Conservation (phyloP, 208 protist genomes). For the Crithidia expoeki region DNA sequence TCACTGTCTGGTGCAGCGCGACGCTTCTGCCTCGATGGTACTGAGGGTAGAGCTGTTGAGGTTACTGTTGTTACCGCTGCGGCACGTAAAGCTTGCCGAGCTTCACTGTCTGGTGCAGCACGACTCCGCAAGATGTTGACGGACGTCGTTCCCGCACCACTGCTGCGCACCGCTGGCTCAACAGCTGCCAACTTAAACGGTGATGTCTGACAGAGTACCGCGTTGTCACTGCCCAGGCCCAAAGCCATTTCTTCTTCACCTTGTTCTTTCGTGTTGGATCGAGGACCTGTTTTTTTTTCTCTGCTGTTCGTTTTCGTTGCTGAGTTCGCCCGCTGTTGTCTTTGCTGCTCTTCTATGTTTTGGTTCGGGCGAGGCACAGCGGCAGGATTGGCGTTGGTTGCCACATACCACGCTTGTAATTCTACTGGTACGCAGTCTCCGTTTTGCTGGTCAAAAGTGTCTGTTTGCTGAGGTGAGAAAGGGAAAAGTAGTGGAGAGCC, state of each 20-base stretch:
- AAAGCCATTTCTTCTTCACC: neutral
- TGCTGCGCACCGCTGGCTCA: constrained; percentile 24
- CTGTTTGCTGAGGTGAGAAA: neutral
- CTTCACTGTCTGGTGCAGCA: neutral
- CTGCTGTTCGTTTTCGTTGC: too few species aligned
- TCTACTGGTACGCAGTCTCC: constrained; percentile 13
- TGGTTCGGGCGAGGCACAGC: neutral
- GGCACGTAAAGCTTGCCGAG: neutral
- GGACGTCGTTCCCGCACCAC: constrained; percentile 42
- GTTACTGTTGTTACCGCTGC: neutral
- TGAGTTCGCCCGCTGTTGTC: neutral
- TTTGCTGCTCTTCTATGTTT: neutral
- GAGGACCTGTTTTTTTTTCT: too few species aligned
- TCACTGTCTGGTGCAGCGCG: too few species aligned
- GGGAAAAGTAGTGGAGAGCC: neutral
- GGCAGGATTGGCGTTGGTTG: neutral
- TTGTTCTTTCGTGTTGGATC: too few species aligned
- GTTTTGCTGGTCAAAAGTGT: neutral
- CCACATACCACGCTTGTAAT: constrained; percentile 29
- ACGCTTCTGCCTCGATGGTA: too few species aligned
- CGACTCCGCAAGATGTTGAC: constrained; percentile 36
- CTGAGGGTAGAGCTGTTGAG: neutral
- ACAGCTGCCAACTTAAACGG: neutral
- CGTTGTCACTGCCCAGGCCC: too few species aligned
- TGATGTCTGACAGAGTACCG: too few species aligned